phyloP scores from a whole-genome alignment of 2,329 filamentous ascomycete species.

The Ophiocordyceps robertsii region DNA sequence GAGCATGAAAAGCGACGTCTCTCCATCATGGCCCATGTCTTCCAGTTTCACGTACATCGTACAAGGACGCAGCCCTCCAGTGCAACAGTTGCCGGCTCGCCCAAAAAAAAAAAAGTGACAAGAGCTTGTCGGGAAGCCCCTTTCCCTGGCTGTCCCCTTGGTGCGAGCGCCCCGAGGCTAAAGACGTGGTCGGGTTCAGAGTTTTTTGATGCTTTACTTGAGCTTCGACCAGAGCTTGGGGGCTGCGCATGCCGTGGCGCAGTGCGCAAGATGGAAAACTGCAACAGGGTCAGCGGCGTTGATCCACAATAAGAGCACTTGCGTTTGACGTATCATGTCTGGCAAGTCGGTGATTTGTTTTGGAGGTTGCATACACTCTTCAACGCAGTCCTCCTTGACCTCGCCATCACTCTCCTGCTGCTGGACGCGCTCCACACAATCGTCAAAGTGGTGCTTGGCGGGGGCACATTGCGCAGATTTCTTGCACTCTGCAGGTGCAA shows the following conservation, averaged over 20 bases:
- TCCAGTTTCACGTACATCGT: no score
- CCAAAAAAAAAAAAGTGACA: no score
- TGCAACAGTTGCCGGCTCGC: no score
- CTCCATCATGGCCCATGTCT: no score
- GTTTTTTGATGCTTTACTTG: constrained; percentile 51
- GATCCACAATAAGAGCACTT: no score
- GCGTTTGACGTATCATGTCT: no score
- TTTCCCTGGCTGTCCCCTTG: no score
- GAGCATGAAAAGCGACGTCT: no score
- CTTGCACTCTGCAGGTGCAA: constrained; percentile 58
- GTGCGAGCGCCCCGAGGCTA: no score
- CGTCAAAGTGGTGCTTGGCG: constrained; percentile 94
- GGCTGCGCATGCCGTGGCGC: constrained; percentile 81
- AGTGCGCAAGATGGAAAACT: constrained; percentile 99
- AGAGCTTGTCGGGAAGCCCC: no score
- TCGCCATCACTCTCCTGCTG: constrained; percentile 52
- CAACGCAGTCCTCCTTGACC: constrained; percentile 87
- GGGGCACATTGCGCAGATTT: constrained; percentile 74
- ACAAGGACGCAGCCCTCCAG: no score
- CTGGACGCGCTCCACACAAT: constrained; percentile 86
- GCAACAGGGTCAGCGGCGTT: constrained; percentile 4
- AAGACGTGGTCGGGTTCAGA: background rate
- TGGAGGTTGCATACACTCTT: constrained; percentile 74
- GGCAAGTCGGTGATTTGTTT: no score
- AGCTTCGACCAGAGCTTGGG: constrained; percentile 90